Conservation (phyloP, 345 rosid genomes). For the Eutrema yunnanense region DNA sequence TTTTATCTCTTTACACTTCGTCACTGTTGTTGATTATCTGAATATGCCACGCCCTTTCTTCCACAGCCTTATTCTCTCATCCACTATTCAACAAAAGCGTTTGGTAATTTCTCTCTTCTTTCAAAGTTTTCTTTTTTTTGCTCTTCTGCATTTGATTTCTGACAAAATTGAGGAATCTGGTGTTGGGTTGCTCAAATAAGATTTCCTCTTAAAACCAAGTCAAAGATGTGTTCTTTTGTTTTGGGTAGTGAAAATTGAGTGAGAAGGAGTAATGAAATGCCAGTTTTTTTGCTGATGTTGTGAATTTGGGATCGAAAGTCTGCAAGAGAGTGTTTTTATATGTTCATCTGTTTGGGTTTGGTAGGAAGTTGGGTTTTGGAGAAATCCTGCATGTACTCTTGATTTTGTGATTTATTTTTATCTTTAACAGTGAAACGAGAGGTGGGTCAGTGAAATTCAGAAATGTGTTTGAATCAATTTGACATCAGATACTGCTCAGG, state of each 20-base stretch:
- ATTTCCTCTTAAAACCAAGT: background rate
- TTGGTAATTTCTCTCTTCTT: constrained; percentile 39
- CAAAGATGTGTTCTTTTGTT: background rate
- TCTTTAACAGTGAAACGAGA: background rate
- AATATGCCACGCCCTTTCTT: constrained; percentile 52
- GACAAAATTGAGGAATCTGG: background rate
- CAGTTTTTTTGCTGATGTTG: too few relatives aligned
- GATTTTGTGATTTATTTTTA: background rate
- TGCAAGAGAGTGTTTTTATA: background rate
- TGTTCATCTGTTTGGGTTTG: background rate
- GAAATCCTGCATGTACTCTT: constrained; percentile 5
- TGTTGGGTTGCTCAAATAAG: constrained; percentile 4
- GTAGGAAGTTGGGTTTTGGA: background rate
- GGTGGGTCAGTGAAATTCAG: background rate
- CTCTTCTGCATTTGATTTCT: background rate
- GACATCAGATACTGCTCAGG: background rate
- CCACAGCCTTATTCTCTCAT: constrained; percentile 50
- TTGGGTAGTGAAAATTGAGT: background rate
- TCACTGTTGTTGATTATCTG: constrained; percentile 18
- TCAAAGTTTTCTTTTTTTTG: background rate
- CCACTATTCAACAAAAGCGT: constrained; percentile 37
- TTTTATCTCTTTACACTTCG: constrained; percentile 5
- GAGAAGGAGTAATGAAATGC: background rate
- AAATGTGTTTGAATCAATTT: background rate
- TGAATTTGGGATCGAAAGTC: background rate